phyloP scores from a whole-genome alignment of 73 alveolate species.

The Paramecium bursaria region DNA sequence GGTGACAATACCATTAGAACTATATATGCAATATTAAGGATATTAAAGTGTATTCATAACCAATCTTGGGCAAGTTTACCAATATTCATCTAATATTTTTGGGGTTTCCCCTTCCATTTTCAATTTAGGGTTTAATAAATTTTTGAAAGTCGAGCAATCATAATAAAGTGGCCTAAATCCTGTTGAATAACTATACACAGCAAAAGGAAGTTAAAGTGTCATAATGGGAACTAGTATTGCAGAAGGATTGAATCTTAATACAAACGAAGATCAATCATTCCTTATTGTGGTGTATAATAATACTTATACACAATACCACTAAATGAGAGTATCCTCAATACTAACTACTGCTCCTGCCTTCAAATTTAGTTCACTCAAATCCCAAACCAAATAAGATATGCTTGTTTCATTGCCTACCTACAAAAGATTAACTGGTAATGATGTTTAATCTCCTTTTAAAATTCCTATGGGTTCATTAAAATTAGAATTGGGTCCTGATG shows the following conservation, averaged over 20 bases:
- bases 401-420: constrained; percentile 59
- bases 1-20: constrained; percentile 38
- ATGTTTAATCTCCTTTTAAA: constrained; percentile 17
- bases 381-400: constrained; percentile 48
- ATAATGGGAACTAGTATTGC: constrained; percentile 69
- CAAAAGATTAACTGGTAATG: constrained; percentile 64
- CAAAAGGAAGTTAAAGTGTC: constrained; percentile 79
- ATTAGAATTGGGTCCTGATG: background rate
- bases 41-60: constrained; percentile 17
- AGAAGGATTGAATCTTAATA: constrained; percentile 41
- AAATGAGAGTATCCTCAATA: constrained; percentile 66
- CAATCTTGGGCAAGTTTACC: constrained; percentile 58
- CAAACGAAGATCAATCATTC: constrained; percentile 44
- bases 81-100: constrained; percentile 52
- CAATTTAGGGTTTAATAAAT: constrained; percentile 61
- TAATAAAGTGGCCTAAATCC: constrained; percentile 65
- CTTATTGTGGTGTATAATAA: constrained; percentile 60
- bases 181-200: constrained; percentile 78
- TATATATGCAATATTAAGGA: constrained; percentile 34
- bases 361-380: constrained; percentile 55
- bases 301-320: constrained; percentile 29
- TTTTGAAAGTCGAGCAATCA: constrained; percentile 52
- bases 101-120: constrained; percentile 76
- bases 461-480: constrained; percentile 61
- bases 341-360: constrained; percentile 62